Percentiles rank a stretch among this genome's conserved stretches.
These are phyloP conservation scores for Pichia eremophila DNA, from an alignment of 805 yeast species.

Conservation along the genomic window DNA sequence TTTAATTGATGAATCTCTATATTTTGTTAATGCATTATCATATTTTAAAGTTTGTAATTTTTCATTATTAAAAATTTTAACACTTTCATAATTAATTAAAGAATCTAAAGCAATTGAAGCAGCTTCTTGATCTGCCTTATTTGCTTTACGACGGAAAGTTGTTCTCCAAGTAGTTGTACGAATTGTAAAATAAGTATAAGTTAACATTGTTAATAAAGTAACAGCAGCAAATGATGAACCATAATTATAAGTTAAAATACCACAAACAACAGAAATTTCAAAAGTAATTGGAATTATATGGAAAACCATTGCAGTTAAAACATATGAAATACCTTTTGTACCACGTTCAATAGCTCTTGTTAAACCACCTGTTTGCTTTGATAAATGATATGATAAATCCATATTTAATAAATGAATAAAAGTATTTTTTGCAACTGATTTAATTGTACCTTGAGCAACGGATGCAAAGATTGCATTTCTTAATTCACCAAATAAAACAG, in stretches of 20 bases:
- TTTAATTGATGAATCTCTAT: slow-evolving; percentile 67
- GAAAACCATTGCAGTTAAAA: slow-evolving; percentile 92
- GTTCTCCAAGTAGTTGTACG: slow-evolving; percentile 96
- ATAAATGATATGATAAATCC: slow-evolving; percentile 82
- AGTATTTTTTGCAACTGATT: slow-evolving; percentile 80
- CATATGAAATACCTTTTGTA: slow-evolving; percentile 93
- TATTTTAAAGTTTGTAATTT: slow-evolving; percentile 69
- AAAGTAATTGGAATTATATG: slow-evolving; percentile 89
- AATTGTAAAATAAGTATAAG: slow-evolving; percentile 81
- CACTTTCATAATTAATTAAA: slow-evolving; percentile 87
- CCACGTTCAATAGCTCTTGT: slow-evolving; percentile 97
- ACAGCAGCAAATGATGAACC: slow-evolving; percentile 85
- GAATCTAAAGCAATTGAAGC: slow-evolving; percentile 93
- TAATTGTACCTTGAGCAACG: slow-evolving; percentile 91
- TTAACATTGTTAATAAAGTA: slow-evolving; percentile 79
- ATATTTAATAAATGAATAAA: slow-evolving; percentile 74
- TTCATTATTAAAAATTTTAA: slow-evolving; percentile 91
- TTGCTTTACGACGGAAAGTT: slow-evolving; percentile 78
- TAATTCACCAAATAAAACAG: slow-evolving; percentile 88
- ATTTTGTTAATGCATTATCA: slow-evolving; percentile 60
- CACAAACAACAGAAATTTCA: slow-evolving; percentile 89
- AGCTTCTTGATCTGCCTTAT: slow-evolving; percentile 90
- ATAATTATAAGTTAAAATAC: slow-evolving; percentile 86
- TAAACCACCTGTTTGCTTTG: slow-evolving; percentile 91
- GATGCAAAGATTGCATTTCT: slow-evolving; percentile 92